Evolutionary conservation across 2,329 filamentous ascomycete genomes (phyloP).

Genomic region (Daldinia sp.): DNA sequence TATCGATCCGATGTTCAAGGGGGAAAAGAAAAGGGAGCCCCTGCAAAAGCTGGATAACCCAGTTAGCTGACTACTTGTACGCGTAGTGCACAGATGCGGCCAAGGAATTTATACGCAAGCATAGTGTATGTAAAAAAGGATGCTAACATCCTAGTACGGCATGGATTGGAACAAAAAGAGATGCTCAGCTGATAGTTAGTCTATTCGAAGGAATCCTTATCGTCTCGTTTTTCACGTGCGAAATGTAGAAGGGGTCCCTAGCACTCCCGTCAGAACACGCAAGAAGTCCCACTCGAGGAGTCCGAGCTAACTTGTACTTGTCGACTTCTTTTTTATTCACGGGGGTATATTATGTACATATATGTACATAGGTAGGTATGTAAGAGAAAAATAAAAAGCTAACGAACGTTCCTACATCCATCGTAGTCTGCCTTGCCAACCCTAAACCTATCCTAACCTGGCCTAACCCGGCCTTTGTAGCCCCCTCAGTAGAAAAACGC

Average conservation of each 20-base stretch:
- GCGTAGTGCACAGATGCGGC: neutral
- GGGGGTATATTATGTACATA: neutral
- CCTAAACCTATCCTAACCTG: too few species aligned
- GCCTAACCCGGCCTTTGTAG: too few species aligned
- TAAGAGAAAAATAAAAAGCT: too few species aligned
- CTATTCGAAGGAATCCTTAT: neutral
- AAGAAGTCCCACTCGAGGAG: neutral
- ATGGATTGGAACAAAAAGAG: neutral
- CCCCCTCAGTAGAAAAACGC: too few species aligned
- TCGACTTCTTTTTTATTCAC: neutral
- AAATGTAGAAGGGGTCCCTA: conserved; percentile 11
- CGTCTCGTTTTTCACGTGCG: neutral
- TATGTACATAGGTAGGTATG: neutral
- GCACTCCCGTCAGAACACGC: neutral
- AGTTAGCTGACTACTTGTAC: conserved; percentile 5
- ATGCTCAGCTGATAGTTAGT: neutral
- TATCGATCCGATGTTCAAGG: conserved; percentile 16
- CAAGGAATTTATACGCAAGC: neutral
- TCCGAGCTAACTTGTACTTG: conserved; percentile 1
- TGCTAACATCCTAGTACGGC: neutral
- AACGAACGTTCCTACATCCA: too few species aligned
- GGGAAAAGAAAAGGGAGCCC: conserved; percentile 15
- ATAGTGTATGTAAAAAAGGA: neutral
- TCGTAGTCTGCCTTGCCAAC: too few species aligned
- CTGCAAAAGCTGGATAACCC: conserved; percentile 3